Evolutionary conservation across 2,329 filamentous ascomycete species (phyloP).

Genomic region (Fusarium clavum): DNA sequence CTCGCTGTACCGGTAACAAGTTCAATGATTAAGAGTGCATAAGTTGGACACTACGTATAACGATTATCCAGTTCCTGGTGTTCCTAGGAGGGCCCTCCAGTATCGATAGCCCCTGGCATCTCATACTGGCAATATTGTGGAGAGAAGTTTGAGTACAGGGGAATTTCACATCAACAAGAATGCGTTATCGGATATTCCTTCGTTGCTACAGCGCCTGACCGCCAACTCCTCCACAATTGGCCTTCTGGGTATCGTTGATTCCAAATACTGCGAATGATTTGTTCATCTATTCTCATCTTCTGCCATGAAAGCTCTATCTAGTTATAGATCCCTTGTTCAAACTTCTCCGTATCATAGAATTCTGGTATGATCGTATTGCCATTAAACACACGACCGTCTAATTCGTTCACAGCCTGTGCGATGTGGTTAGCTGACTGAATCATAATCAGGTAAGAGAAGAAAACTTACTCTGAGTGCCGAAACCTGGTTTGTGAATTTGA

Average conservation of each 20-base stretch:
- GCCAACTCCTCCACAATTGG: neutral
- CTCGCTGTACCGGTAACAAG: too few species aligned
- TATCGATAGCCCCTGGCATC: neutral
- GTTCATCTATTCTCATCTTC: neutral
- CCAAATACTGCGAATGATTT: neutral
- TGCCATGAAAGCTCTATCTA: neutral
- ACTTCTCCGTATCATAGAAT: slow-evolving; percentile 86
- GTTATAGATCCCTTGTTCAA: slow-evolving; percentile 73
- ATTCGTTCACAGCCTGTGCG: slow-evolving; percentile 83
- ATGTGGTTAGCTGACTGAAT: slow-evolving; percentile 10
- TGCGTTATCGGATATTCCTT: neutral
- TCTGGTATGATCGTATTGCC: slow-evolving; percentile 84
- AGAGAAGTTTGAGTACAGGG: too few species aligned
- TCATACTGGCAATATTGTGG: too few species aligned
- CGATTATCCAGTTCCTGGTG: too few species aligned
- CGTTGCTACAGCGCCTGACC: neutral
- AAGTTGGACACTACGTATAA: too few species aligned
- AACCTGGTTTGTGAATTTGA: slow-evolving; percentile 89
- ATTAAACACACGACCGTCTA: slow-evolving; percentile 89
- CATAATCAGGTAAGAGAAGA: neutral
- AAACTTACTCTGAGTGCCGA: slow-evolving; percentile 82
- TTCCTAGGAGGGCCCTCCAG: neutral
- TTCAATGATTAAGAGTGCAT: too few species aligned
- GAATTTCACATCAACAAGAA: neutral
- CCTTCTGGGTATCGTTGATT: slow-evolving; percentile 2